phyloP scores from a whole-genome alignment of 2,329 filamentous ascomycete species.

The Fusarium sp. region DNA sequence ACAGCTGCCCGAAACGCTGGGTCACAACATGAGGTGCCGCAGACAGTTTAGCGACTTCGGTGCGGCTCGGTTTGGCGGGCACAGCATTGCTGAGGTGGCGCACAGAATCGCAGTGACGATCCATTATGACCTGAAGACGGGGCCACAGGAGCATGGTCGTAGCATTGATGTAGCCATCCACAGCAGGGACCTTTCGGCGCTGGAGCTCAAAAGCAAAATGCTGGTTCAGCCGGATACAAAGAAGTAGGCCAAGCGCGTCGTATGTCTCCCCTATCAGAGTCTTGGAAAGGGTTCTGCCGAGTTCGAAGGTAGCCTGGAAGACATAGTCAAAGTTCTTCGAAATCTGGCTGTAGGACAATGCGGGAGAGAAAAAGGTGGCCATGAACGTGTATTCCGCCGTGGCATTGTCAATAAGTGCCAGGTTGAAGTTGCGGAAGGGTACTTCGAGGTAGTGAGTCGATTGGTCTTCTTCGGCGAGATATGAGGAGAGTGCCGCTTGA shows the following conservation, averaged over 20 bases:
- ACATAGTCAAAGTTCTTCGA: slow-evolving; percentile 87
- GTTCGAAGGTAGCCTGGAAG: slow-evolving; percentile 88
- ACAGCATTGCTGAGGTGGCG: slow-evolving; percentile 68
- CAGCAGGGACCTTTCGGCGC: slow-evolving; percentile 86
- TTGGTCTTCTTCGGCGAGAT: slow-evolving; percentile 91
- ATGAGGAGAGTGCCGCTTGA: slow-evolving; percentile 82
- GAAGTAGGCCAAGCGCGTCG: slow-evolving; percentile 85
- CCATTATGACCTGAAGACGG: slow-evolving; percentile 92
- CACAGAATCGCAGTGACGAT: slow-evolving; percentile 89
- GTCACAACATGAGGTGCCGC: slow-evolving; percentile 91
- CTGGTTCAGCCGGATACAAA: slow-evolving; percentile 95
- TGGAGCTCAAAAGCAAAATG: slow-evolving; percentile 95
- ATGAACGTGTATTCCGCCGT: slow-evolving; percentile 96
- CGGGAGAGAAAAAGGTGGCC: slow-evolving; percentile 85
- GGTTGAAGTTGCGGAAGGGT: slow-evolving; percentile 93
- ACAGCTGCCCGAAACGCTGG: slow-evolving; percentile 92
- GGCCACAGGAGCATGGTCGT: slow-evolving; percentile 98
- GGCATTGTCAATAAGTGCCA: slow-evolving; percentile 92
- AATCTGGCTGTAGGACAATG: slow-evolving; percentile 78
- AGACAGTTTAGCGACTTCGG: slow-evolving; percentile 70
- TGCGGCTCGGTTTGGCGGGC: slow-evolving; percentile 57
- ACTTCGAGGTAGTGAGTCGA: slow-evolving; percentile 87
- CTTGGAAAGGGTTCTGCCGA: slow-evolving; percentile 82
- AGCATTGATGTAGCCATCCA: slow-evolving; percentile 92
- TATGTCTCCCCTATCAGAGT: slow-evolving; percentile 79